A percentile compares a stretch with the other conserved stretches of the same genome.
These are phyloP conservation scores for Artomyces pyxidatus DNA, from an alignment of 768 basidiomycete species.

Conservation along the genomic window DNA sequence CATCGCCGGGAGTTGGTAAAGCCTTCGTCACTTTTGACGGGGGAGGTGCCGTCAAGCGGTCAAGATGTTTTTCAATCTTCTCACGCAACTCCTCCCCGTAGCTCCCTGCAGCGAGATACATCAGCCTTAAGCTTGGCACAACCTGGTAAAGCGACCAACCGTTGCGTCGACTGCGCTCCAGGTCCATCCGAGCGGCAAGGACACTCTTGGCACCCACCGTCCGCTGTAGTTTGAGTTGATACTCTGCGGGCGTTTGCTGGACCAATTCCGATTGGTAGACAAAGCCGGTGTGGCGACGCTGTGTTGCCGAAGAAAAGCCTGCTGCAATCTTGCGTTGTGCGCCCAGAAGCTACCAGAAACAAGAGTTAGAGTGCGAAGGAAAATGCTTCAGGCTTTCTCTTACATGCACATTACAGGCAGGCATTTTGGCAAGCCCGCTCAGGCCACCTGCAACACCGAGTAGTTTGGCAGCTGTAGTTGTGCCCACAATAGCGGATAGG, in stretches of 20 bases:
- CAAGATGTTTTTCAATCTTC: conserved; percentile 90
- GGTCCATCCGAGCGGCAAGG: conserved; percentile 87
- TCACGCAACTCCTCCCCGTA: conserved; percentile 77
- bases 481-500: conserved; percentile 96
- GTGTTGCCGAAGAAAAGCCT: conserved; percentile 83
- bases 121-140: too few relatives aligned
- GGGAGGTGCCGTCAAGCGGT: conserved; percentile 87
- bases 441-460: conserved; percentile 96
- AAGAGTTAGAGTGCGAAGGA: background rate
- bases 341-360: conserved; percentile 65
- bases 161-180: conserved; percentile 76
- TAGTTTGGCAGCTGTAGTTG: conserved; percentile 95
- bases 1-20: conserved; percentile 89
- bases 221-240: conserved; percentile 85
- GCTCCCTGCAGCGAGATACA: conserved; percentile 34
- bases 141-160: conserved; percentile 37
- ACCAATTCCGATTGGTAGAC: conserved; percentile 92
- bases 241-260: conserved; percentile 77
- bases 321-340: conserved; percentile 89
- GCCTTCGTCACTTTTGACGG: conserved; percentile 92
- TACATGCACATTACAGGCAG: conserved; percentile 91
- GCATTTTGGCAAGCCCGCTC: conserved; percentile 85
- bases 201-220: conserved; percentile 90
- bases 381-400: conserved; percentile 25
- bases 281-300: conserved; percentile 92